Evolutionary conservation across 495 filamentous ascomycete genomes (phyloP).

Genomic region (Usnea hakonensis): DNA sequence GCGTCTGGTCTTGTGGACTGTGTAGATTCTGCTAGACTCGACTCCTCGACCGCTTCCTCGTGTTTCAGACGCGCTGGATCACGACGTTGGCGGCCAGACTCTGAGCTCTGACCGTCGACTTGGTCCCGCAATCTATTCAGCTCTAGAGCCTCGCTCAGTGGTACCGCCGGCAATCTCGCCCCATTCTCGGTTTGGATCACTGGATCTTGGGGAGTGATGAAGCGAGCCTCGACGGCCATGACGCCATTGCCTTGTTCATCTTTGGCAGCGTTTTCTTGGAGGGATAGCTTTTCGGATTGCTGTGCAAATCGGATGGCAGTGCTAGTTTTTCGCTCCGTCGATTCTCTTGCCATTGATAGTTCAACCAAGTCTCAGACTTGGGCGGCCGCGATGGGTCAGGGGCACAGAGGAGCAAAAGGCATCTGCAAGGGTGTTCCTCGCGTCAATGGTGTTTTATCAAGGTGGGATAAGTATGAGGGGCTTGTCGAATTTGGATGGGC

Average conservation of each 20-base stretch:
- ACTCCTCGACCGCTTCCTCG: not conserved
- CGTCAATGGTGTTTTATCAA: too few relatives aligned
- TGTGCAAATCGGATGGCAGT: conserved; percentile 37
- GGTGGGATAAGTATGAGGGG: too few relatives aligned
- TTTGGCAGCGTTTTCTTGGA: conserved; percentile 26
- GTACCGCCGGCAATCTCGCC: conserved; percentile 55
- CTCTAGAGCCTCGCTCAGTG: conserved; percentile 55
- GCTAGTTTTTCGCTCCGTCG: conserved; percentile 8
- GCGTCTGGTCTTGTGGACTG: conserved; percentile 27
- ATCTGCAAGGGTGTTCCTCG: not conserved
- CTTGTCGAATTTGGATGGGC: too few relatives aligned
- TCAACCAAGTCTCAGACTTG: not conserved
- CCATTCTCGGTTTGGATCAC: conserved; percentile 62
- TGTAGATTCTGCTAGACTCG: conserved; percentile 16
- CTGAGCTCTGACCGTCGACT: conserved; percentile 5
- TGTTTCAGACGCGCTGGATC: not conserved
- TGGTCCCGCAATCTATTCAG: conserved; percentile 54
- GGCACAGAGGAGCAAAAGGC: not conserved
- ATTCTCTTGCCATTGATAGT: not conserved
- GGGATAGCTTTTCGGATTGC: conserved; percentile 56
- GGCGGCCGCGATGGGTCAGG: not conserved
- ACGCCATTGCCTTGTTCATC: conserved; percentile 24
- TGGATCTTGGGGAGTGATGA: conserved; percentile 61
- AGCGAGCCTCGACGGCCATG: conserved; percentile 55
- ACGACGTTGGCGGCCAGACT: not conserved